Evolutionary conservation across 805 yeast species (phyloP).

Genomic region (Hyphopichia homilentoma): DNA sequence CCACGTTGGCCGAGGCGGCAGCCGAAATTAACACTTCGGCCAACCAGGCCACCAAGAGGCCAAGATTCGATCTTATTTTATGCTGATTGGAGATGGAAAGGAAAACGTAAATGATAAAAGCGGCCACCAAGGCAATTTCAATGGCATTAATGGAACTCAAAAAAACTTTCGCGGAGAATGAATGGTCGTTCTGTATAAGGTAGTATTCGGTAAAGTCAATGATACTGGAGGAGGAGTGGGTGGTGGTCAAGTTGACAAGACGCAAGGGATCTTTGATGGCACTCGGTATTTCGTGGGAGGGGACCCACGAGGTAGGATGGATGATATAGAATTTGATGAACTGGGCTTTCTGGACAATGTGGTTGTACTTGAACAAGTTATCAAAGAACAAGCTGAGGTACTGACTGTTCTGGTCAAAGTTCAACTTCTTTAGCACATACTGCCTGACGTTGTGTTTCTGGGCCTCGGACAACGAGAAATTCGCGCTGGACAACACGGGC

Average conservation of each 20-base stretch:
- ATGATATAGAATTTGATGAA: conserved; percentile 18
- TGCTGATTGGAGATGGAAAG: conserved; percentile 31
- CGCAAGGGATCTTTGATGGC: not conserved
- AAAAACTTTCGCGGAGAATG: conserved; percentile 3
- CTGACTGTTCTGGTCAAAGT: conserved; percentile 19
- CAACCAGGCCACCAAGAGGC: conserved; percentile 36
- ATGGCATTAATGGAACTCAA: conserved; percentile 3
- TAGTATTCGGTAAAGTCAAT: conserved; percentile 1
- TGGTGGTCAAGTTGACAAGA: conserved; percentile 2
- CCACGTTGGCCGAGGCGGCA: conserved; percentile 24
- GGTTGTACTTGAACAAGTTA: conserved; percentile 20
- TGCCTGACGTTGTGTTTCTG: conserved; percentile 8
- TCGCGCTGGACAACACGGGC: not conserved
- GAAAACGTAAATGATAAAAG: conserved; percentile 18
- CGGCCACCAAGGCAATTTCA: conserved; percentile 5
- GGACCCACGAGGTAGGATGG: conserved; percentile 6
- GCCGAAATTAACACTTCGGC: conserved; percentile 20
- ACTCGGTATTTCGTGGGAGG: not conserved
- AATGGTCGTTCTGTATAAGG: conserved; percentile 2
- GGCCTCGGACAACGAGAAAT: not conserved
- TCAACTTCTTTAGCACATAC: conserved; percentile 17
- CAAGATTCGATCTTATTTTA: conserved; percentile 31
- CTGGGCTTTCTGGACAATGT: conserved; percentile 24
- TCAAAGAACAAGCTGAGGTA: conserved; percentile 23
- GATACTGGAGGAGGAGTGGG: not conserved